These are phyloP conservation scores for Eucalyptus dawsonii DNA, from an alignment of 345 rosid species.

Conservation along the genomic window DNA sequence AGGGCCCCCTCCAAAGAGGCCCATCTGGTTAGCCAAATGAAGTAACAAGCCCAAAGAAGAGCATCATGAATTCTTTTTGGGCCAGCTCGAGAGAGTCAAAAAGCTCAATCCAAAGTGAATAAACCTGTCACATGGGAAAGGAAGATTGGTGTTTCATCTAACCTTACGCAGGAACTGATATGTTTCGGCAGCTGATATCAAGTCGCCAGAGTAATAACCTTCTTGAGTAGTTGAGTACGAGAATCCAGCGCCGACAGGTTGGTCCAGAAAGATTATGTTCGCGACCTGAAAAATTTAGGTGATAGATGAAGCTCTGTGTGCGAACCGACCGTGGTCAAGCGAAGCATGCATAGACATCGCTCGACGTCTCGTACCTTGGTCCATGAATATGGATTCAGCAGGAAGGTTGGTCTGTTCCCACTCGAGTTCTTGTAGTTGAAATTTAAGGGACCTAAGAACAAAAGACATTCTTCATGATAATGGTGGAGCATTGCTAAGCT, in stretches of 20 bases:
- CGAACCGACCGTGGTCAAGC: neutral
- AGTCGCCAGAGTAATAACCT: neutral
- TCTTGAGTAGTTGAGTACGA: conserved; percentile 12
- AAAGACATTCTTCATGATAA: neutral
- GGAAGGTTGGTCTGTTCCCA: neutral
- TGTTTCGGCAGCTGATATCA: neutral
- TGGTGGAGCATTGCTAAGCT: neutral
- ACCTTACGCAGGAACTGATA: conserved; percentile 19
- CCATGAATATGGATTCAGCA: conserved; percentile 13
- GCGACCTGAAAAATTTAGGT: conserved; percentile 1
- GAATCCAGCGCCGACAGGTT: conserved; percentile 31
- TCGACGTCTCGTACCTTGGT: conserved; percentile 7
- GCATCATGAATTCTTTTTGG: neutral
- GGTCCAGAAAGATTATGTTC: conserved; percentile 17
- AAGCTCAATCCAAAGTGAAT: neutral
- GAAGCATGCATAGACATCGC: neutral
- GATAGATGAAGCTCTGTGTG: neutral
- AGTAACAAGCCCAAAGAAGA: neutral
- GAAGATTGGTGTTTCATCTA: neutral
- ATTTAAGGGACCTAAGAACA: conserved; percentile 10
- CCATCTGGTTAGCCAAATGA: neutral
- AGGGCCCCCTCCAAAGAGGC: neutral
- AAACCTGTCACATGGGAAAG: neutral
- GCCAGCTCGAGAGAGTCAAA: neutral
- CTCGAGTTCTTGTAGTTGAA: conserved; percentile 5